A percentile compares a stretch with the other conserved stretches of the same genome.
phyloP scores from a whole-genome alignment of 2,329 filamentous ascomycete species.

The Fusarium papillatum region DNA sequence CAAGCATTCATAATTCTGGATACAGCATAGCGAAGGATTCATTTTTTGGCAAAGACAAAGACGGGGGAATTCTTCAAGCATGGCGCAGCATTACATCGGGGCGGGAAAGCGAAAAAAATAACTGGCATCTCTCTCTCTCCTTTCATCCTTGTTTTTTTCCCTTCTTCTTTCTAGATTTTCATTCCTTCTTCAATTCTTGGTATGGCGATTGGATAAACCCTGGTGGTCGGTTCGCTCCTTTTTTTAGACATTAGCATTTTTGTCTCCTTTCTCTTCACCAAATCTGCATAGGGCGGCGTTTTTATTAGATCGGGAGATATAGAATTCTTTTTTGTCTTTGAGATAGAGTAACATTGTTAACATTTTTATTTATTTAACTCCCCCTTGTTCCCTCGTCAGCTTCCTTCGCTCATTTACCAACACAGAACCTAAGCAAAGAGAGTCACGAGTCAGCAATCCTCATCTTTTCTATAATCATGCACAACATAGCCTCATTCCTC shows the following conservation, averaged over 20 bases:
- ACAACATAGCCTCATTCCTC: neutral
- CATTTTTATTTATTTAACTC: neutral
- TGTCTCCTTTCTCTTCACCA: conserved; percentile 15
- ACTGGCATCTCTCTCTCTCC: conserved; percentile 13
- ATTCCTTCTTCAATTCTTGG: conserved; percentile 11
- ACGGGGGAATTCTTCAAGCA: neutral
- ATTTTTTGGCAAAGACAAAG: conserved; percentile 23
- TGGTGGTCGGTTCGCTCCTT: conserved; percentile 28
- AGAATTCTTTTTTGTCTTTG: conserved; percentile 12
- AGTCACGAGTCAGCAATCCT: conserved; percentile 32
- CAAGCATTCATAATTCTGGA: neutral
- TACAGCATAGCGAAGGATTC: conserved; percentile 25
- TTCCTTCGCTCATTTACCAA: conserved; percentile 54
- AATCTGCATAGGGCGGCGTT: conserved; percentile 31
- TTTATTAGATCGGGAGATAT: conserved; percentile 23
- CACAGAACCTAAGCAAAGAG: conserved; percentile 56
- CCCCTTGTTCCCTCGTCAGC: neutral
- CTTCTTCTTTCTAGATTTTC: neutral
- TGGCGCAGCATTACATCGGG: conserved; percentile 26
- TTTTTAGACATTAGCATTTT: conserved; percentile 5
- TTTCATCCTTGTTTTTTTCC: conserved; percentile 15
- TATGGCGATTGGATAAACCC: conserved; percentile 26
- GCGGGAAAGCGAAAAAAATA: conserved; percentile 13
- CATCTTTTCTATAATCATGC: conserved; percentile 7
- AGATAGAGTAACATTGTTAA: conserved; percentile 22